Percentiles rank a stretch among this genome's conserved stretches.
phyloP scores from a whole-genome alignment of 2,329 filamentous ascomycete genomes.

The Ophiostoma ulmi region DNA sequence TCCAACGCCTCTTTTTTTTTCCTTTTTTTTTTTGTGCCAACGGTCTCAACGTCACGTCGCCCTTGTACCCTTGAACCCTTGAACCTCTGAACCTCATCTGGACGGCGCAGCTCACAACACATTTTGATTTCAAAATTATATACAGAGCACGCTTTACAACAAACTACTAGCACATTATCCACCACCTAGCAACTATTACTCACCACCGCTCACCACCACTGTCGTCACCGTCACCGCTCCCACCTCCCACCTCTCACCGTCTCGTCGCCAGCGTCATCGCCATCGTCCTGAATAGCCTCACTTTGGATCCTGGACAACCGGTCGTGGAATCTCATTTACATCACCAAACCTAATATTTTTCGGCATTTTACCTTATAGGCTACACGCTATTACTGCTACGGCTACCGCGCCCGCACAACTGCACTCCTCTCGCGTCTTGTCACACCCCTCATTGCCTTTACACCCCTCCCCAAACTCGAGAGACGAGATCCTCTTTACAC shows the following conservation, averaged over 20 bases:
- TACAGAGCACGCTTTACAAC: too few species aligned
- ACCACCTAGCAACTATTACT: too few species aligned
- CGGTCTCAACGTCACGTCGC: background rate
- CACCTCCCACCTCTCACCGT: background rate
- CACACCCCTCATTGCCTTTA: slow-evolving; percentile 9
- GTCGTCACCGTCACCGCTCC: slow-evolving; percentile 2
- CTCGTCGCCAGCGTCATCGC: background rate
- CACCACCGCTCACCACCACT: too few species aligned
- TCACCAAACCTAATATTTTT: too few species aligned
- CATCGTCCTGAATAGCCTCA: slow-evolving; percentile 4
- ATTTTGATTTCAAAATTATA: background rate
- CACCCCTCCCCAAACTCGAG: background rate
- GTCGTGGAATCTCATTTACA: background rate
- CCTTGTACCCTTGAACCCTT: background rate
- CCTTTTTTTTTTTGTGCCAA: background rate
- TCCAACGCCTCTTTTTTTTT: slow-evolving; percentile 1
- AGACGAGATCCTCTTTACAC: background rate
- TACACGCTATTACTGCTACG: background rate
- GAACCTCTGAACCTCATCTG: too few species aligned
- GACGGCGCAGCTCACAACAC: background rate
- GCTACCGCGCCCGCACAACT: background rate
- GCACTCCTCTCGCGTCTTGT: background rate
- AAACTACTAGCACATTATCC: too few species aligned
- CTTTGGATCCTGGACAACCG: background rate
- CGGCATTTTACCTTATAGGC: background rate